Percentiles rank a stretch among this genome's conserved stretches.
These are phyloP conservation scores for Castanospermum australe DNA, from an alignment of 306 rosid species.

Conservation along the genomic window DNA sequence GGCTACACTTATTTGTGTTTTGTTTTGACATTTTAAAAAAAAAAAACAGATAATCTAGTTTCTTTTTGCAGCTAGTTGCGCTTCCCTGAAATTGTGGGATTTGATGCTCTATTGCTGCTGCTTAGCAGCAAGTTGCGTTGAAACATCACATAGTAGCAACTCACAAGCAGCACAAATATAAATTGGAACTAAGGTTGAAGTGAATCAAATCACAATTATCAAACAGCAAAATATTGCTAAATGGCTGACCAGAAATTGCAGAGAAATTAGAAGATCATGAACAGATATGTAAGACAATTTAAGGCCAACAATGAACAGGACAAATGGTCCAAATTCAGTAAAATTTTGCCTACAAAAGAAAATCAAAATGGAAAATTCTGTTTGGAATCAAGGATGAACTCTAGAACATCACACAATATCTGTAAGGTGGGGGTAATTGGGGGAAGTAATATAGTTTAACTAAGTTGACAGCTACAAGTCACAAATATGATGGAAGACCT, in stretches of 20 bases:
- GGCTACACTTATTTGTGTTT: not conserved
- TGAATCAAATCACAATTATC: not conserved
- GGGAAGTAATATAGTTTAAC: not conserved
- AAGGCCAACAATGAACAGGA: not conserved
- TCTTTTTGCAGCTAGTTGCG: not conserved
- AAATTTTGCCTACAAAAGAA: not conserved
- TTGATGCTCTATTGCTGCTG: not conserved
- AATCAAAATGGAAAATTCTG: not conserved
- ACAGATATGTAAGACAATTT: not conserved
- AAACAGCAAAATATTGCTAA: not conserved
- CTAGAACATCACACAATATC: not conserved
- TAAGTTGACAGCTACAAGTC: not conserved
- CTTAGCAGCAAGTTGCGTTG: not conserved
- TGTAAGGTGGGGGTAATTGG: not conserved
- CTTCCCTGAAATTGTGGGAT: not conserved
- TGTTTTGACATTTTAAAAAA: not conserved
- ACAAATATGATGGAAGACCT: not conserved
- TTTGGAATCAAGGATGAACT: not conserved
- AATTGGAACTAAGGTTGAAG: not conserved
- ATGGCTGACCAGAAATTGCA: not conserved
- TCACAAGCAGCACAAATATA: not conserved
- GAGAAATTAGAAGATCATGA: not conserved
- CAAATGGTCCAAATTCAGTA: not conserved
- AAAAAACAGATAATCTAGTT: not conserved
- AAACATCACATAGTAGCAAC: not conserved